Percentiles rank a stretch among this genome's conserved stretches.
Evolutionary conservation across 768 basidiomycete species (phyloP).

Genomic region (Chalciporus pseudorubinellus): DNA sequence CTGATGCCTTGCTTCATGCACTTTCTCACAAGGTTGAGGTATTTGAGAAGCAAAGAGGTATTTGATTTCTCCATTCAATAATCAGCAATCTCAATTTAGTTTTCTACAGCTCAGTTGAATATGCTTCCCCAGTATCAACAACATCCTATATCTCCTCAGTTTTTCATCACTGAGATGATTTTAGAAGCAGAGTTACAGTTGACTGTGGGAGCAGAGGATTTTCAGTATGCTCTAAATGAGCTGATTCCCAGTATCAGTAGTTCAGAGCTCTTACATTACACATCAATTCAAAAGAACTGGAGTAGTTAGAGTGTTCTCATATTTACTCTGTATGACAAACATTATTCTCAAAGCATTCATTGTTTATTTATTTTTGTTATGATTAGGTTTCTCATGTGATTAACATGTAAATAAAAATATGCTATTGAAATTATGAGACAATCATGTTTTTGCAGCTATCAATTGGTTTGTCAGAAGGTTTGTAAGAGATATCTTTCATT

Average conservation of each 20-base stretch:
- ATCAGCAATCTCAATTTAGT: no score
- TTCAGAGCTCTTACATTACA: slow-evolving; percentile 84
- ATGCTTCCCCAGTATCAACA: slow-evolving; percentile 36
- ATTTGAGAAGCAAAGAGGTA: slow-evolving; percentile 75
- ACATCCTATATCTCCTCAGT: slow-evolving; percentile 81
- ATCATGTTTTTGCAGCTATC: no score
- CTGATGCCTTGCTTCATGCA: slow-evolving; percentile 93
- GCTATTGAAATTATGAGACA: no score
- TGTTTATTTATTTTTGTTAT: no score
- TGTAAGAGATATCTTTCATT: no score
- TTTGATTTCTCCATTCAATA: neutral
- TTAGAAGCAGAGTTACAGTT: slow-evolving; percentile 66
- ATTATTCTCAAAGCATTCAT: no score
- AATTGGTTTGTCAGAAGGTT: no score
- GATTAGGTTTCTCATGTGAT: no score
- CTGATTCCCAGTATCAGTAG: slow-evolving; percentile 82
- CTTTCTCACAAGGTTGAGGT: slow-evolving; percentile 85
- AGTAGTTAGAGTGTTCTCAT: neutral
- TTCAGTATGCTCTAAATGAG: slow-evolving; percentile 65
- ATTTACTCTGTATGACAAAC: no score
- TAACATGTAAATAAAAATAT: no score
- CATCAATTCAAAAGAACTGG: slow-evolving; percentile 42
- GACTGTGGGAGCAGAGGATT: slow-evolving; percentile 73
- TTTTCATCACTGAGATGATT: slow-evolving; percentile 85
- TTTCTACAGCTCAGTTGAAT: slow-evolving; percentile 40